A percentile compares a stretch with the other conserved stretches of the same genome.
Evolutionary conservation across 225 moss, liverwort and hornwort genomes (phyloP).

Genomic region (Pseudisothecium myosuroides): DNA sequence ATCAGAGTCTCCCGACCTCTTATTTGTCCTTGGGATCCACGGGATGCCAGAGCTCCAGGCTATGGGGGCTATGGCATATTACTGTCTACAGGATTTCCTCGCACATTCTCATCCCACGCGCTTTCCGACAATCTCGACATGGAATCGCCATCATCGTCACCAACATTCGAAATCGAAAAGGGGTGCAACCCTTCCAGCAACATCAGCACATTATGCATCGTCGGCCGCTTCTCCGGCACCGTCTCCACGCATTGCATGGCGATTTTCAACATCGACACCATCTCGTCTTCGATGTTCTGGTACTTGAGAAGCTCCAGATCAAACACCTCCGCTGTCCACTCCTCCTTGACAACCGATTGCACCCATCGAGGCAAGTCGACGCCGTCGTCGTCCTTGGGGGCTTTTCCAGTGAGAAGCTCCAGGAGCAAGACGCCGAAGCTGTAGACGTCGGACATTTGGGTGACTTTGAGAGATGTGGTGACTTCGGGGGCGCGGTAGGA

Average conservation of each 20-base stretch:
- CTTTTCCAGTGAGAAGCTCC: conserved; percentile 84
- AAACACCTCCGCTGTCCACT: conserved; percentile 90
- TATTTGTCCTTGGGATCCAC: background rate
- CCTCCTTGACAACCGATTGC: conserved; percentile 79
- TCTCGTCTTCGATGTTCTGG: conserved; percentile 83
- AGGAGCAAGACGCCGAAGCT: conserved; percentile 91
- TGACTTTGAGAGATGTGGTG: conserved; percentile 53
- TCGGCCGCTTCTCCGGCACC: conserved; percentile 56
- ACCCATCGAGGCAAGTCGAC: conserved; percentile 84
- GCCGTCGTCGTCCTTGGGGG: conserved; percentile 72
- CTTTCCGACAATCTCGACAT: background rate
- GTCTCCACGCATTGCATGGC: conserved; percentile 76
- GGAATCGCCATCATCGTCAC: conserved; percentile 10
- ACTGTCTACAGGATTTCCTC: background rate
- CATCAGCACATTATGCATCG: conserved; percentile 60
- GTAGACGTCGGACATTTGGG: conserved; percentile 79
- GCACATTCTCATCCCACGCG: background rate
- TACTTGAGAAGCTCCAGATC: conserved; percentile 69
- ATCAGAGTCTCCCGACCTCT: background rate
- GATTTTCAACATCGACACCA: conserved; percentile 84
- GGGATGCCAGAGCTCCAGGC: background rate
- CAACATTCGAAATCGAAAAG: conserved; percentile 39
- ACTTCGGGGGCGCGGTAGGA: conserved; percentile 95
- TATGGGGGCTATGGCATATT: background rate
- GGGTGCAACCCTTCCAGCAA: conserved; percentile 72